Base-by-base conservation (phyloP, 2,329 filamentous ascomycete species). In the Scolecobasidium constrictum region DNA sequence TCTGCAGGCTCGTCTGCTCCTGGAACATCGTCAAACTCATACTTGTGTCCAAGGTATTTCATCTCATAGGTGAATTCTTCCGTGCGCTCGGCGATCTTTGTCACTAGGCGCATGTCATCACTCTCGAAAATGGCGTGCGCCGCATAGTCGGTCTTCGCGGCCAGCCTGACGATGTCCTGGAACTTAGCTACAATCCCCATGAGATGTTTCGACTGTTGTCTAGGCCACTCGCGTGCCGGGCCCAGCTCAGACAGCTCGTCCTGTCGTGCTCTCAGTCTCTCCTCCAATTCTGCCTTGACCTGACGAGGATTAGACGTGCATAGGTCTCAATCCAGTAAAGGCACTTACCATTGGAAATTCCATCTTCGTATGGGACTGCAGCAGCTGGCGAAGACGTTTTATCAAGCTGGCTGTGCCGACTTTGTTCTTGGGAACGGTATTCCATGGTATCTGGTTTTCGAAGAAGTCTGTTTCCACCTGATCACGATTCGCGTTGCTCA, bases 301-400 rank as follows among this genome's bases (percentile, higher is more conserved):
- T 3, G 64, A 54, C 46, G 51, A 21, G 11, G 11, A 26, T 21
- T 43, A n/a, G n/a, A n/a, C n/a, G 42, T 20, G 42, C 45, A 22
- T 23, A 36, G 13, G 11, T 36, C 23, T 11, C 43, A 5, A 13
- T 20, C 35, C 23, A n/a, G n/a, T n/a, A n/a, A n/a, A n/a, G n/a
- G n/a, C n/a, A 47, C 52, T 41, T 50, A 69, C 62, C 45, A 60
- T 58, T 3, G 67, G 66, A 47, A 72, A 72, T 44, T 68, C 64
- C 3, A 58, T 57, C n/a, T 53, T 54, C 1, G 63, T 47, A 40
- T 64, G 59, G n/a, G 52, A 43, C 21, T 50, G 49, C 5, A 80
- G 59, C 0, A 81, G 52, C 1, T 63, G 57, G 17, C 38, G 26
- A 4, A 47, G 23, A 2, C 37, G 26, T 13, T 4, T n/a, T 13